phyloP scores from a whole-genome alignment of 345 rosid genomes.

The Diplotaxis tenuifolia region DNA sequence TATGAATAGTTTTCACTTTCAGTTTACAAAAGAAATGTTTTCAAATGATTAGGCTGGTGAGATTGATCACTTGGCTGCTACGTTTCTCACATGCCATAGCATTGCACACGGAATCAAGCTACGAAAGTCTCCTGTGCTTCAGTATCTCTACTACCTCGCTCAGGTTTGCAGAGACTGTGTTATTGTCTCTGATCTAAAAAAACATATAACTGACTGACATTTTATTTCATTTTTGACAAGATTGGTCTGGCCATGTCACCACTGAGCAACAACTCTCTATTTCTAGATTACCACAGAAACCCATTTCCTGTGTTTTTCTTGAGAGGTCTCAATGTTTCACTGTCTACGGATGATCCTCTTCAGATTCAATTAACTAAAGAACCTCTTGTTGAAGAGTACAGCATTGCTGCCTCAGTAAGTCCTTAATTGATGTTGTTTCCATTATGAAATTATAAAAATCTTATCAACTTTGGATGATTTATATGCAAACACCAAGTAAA shows the following conservation, averaged over 20 bases:
- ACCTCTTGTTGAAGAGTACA: slow-evolving; percentile 94
- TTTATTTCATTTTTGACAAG: slow-evolving; percentile 44
- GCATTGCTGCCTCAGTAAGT: slow-evolving; percentile 96
- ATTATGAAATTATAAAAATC: neutral
- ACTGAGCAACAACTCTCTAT: slow-evolving; percentile 96
- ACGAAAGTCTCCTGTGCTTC: slow-evolving; percentile 99
- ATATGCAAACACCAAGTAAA: neutral
- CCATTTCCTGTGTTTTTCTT: slow-evolving; percentile 90
- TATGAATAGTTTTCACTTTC: neutral
- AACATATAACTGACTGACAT: slow-evolving; percentile 31
- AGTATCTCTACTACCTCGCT: slow-evolving; percentile 92
- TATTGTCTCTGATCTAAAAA: neutral
- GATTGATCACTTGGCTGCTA: slow-evolving; percentile 98
- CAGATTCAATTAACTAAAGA: slow-evolving; percentile 98
- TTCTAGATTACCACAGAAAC: slow-evolving; percentile 92
- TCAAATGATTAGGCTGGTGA: slow-evolving; percentile 84
- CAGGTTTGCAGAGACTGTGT: slow-evolving; percentile 52
- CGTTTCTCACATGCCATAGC: slow-evolving; percentile 88
- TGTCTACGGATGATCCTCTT: slow-evolving; percentile 97
- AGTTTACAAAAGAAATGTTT: neutral
- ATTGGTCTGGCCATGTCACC: slow-evolving; percentile 99
- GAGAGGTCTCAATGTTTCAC: slow-evolving; percentile 95
- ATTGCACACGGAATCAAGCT: slow-evolving; percentile 98
- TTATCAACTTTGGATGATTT: neutral
- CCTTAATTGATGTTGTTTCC: slow-evolving; percentile 19